These are phyloP conservation scores for Eruca vesicaria DNA, from an alignment of 441 rosid species.

Conservation along the genomic window DNA sequence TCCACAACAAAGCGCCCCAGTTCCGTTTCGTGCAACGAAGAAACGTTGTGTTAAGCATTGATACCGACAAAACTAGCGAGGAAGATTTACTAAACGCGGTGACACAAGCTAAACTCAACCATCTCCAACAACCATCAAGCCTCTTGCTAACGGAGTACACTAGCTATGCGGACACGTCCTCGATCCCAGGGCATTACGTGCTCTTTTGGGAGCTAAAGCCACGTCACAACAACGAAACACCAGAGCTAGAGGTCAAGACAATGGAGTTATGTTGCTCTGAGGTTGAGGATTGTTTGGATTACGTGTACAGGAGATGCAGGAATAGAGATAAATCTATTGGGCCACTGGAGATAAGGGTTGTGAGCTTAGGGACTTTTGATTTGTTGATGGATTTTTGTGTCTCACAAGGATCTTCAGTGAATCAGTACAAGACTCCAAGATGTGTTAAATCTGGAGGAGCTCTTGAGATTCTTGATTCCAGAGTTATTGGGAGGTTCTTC, in stretches of 20 bases:
- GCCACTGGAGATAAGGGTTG: slow-evolving; percentile 81
- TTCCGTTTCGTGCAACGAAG: slow-evolving; percentile 72
- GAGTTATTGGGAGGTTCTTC: slow-evolving; percentile 63
- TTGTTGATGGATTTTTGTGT: slow-evolving; percentile 80
- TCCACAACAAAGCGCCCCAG: slow-evolving; percentile 80
- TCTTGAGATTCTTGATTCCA: slow-evolving; percentile 59
- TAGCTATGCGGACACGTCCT: slow-evolving; percentile 68
- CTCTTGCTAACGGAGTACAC: slow-evolving; percentile 75
- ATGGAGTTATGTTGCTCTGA: slow-evolving; percentile 77
- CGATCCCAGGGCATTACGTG: slow-evolving; percentile 87
- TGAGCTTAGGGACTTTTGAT: slow-evolving; percentile 67
- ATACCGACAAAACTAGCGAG: slow-evolving; percentile 85
- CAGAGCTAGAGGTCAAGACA: slow-evolving; percentile 39
- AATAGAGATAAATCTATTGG: slow-evolving; percentile 74
- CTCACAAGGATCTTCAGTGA: slow-evolving; percentile 84
- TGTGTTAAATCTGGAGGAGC: slow-evolving; percentile 70
- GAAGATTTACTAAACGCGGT: slow-evolving; percentile 82
- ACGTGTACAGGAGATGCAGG: slow-evolving; percentile 78
- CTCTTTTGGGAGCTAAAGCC: slow-evolving; percentile 80
- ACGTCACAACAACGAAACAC: slow-evolving; percentile 39
- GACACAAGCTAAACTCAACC: slow-evolving; percentile 52
- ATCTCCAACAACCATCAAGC: slow-evolving; percentile 58
- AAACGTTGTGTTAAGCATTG: slow-evolving; percentile 79
- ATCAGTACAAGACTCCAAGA: slow-evolving; percentile 94
- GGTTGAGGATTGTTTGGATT: slow-evolving; percentile 79